Evolutionary conservation across 805 yeast genomes (phyloP).

Genomic region (Isabelozyma heimii): DNA sequence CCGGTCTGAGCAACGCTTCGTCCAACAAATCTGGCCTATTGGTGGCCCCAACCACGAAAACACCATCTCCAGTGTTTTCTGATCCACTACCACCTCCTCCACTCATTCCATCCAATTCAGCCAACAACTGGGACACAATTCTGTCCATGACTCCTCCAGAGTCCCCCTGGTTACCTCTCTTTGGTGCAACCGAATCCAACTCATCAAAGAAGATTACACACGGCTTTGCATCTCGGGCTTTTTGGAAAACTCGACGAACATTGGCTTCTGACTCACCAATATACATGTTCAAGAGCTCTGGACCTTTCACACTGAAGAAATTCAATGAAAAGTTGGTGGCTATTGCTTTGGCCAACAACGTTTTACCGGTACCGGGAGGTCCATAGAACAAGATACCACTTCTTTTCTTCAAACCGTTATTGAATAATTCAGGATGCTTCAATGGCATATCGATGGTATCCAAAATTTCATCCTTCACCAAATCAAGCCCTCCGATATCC

Average conservation of each 20-base stretch:
- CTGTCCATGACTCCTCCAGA: slow-evolving; percentile 99
- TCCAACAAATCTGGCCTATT: slow-evolving; percentile 94
- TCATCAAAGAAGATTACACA: slow-evolving; percentile 98
- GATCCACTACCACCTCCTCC: slow-evolving; percentile 48
- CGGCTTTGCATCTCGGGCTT: slow-evolving; percentile 94
- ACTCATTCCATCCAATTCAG: slow-evolving; percentile 96
- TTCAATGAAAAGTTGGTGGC: slow-evolving; percentile 93
- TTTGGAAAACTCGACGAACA: slow-evolving; percentile 89
- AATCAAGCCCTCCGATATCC: slow-evolving; percentile 92
- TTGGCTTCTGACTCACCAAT: slow-evolving; percentile 98
- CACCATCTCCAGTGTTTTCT: slow-evolving; percentile 58
- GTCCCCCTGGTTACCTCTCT: slow-evolving; percentile 97
- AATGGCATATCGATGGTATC: slow-evolving; percentile 97
- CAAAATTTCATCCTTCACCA: slow-evolving; percentile 86
- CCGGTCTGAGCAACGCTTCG: slow-evolving; percentile 90
- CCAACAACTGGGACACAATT: slow-evolving; percentile 90
- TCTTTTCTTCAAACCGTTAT: slow-evolving; percentile 86
- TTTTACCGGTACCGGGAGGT: slow-evolving; percentile 98
- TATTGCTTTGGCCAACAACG: slow-evolving; percentile 92
- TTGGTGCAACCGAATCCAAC: slow-evolving; percentile 96
- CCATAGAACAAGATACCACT: slow-evolving; percentile 95
- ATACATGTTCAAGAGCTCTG: slow-evolving; percentile 94
- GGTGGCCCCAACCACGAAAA: slow-evolving; percentile 98
- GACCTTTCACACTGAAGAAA: slow-evolving; percentile 96
- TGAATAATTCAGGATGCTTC: slow-evolving; percentile 86